Conservation (phyloP, 2,329 filamentous ascomycete genomes). For the Pseudonectria foliicola region DNA sequence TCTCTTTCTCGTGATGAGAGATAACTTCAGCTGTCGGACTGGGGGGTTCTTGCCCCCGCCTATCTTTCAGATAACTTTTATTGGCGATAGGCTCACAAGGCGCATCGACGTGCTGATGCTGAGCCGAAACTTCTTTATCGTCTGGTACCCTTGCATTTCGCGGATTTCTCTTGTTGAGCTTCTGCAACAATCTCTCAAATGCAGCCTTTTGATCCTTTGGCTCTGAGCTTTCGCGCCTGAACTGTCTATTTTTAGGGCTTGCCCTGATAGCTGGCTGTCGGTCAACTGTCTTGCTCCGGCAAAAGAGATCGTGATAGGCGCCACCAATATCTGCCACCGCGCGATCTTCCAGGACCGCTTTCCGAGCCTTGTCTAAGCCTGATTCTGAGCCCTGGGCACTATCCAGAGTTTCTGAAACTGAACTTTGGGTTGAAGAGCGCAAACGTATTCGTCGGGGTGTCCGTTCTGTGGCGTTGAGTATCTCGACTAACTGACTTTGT, state of each 20-base stretch:
- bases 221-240: constrained; percentile 1
- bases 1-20: constrained; percentile 2
- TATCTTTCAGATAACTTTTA: not conserved
- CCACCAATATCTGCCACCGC: constrained; percentile 10
- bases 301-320: not conserved
- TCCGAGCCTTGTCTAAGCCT: constrained; percentile 2
- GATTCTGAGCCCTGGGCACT: no score
- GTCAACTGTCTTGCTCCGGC: not conserved
- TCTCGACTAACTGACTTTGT: constrained; percentile 6
- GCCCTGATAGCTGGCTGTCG: not conserved
- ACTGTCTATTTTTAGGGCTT: not conserved
- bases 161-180: constrained; percentile 12
- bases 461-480: constrained; percentile 5
- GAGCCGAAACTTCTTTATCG: not conserved
- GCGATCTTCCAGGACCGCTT: constrained; percentile 13
- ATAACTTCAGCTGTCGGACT: constrained; percentile 5
- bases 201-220: constrained; percentile 12
- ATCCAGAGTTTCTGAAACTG: no score
- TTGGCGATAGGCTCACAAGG: constrained; percentile 1
- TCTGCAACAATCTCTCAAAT: constrained; percentile 23
- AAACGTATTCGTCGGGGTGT: constrained; percentile 2
- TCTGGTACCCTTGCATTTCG: constrained; percentile 1
- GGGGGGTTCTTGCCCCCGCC: not conserved
- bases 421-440: not conserved
- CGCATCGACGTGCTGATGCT: not conserved